Conservation (phyloP, 2,329 filamentous ascomycete genomes). For the Phaeomoniella chlamydospora region DNA sequence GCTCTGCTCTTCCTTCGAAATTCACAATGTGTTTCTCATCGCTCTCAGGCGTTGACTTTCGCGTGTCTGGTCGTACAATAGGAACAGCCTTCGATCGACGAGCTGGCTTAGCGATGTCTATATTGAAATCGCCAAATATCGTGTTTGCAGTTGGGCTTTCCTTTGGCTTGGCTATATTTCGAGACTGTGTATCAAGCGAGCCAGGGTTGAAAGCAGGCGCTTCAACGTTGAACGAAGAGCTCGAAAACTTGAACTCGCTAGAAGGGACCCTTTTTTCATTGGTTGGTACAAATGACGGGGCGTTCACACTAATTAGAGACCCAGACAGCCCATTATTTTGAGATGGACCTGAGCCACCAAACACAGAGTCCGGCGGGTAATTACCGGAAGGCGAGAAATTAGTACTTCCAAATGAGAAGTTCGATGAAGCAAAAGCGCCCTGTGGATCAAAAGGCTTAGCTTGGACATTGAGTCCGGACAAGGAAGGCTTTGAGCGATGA, state of each 20-base stretch:
- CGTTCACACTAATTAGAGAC: constrained; percentile 51
- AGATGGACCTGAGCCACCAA: background rate
- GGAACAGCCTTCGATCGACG: constrained; percentile 60
- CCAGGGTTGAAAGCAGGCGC: constrained; percentile 62
- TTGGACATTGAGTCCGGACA: constrained; percentile 73
- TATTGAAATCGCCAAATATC: constrained; percentile 56
- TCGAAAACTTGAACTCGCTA: constrained; percentile 48
- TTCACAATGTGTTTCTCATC: constrained; percentile 20
- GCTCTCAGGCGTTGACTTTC: constrained; percentile 23
- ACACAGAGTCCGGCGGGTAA: too few relatives aligned
- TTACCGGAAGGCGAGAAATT: constrained; percentile 30
- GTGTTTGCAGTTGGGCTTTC: constrained; percentile 12
- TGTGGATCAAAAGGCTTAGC: constrained; percentile 64
- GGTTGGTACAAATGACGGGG: constrained; percentile 55
- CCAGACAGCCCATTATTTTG: constrained; percentile 5
- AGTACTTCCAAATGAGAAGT: constrained; percentile 25
- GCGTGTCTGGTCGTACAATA: constrained; percentile 53
- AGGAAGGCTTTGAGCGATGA: constrained; percentile 54
- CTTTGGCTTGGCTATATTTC: constrained; percentile 2
- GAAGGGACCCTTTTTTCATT: constrained; percentile 18
- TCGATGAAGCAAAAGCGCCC: constrained; percentile 32
- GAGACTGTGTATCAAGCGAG: constrained; percentile 5
- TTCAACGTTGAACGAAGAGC: constrained; percentile 58
- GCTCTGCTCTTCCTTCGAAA: constrained; percentile 45
- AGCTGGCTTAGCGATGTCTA: constrained; percentile 17